These are phyloP conservation scores for Sordariomycetes sp. DNA, from an alignment of 2,329 filamentous ascomycete species.

Conservation along the genomic window DNA sequence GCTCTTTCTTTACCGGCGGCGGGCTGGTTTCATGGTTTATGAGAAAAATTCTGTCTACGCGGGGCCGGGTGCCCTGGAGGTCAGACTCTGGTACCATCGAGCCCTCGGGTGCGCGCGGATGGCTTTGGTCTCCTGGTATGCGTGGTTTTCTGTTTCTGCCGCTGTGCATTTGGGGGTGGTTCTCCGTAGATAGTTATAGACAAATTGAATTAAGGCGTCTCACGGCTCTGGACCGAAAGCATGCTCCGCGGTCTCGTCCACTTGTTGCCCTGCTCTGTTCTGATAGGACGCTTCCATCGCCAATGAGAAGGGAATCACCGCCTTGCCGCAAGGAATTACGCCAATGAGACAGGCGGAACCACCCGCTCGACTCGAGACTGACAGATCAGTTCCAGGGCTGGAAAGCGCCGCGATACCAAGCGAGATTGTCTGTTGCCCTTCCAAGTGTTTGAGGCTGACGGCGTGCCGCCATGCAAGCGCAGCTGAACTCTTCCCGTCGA, in stretches of 20 bases:
- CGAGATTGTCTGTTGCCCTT: not conserved
- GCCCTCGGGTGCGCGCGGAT: not conserved
- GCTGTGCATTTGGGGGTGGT: not conserved
- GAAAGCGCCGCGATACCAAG: not conserved
- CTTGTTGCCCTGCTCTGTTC: not conserved
- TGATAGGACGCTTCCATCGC: not conserved
- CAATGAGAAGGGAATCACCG: not conserved
- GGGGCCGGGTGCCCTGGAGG: not conserved
- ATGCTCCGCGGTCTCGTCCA: not conserved
- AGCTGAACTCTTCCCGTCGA: not conserved
- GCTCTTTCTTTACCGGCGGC: not conserved
- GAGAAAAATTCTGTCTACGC: not conserved
- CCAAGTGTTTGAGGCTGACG: not conserved
- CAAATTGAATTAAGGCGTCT: conserved; percentile 4
- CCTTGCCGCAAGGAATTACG: not conserved
- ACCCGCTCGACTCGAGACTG: not conserved
- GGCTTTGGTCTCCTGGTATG: not conserved
- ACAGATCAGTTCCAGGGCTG: not conserved
- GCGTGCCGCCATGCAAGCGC: not conserved
- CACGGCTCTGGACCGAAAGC: not conserved
- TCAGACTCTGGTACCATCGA: not conserved
- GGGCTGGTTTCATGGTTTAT: not conserved
- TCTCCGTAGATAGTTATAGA: conserved; percentile 2
- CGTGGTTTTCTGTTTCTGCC: not conserved
- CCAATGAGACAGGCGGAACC: not conserved